A percentile compares a stretch with the other conserved stretches of the same genome.
Conservation (phyloP, 2,329 filamentous ascomycete species). For the Trichoderma koningiopsis region DNA sequence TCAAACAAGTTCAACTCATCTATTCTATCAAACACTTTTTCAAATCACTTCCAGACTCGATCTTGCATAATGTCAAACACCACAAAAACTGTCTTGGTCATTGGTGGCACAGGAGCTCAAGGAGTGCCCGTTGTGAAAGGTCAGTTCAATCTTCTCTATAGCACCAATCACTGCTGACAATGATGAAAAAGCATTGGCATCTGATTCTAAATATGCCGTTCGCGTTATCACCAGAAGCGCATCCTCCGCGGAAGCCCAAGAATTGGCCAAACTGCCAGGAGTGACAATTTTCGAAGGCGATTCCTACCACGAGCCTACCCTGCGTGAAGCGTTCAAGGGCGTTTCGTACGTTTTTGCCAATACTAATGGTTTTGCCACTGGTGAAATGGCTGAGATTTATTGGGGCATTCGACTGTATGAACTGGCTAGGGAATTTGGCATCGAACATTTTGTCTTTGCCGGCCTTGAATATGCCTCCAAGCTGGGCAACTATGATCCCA, state of each 20-base stretch:
- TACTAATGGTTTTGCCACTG: conserved; percentile 9
- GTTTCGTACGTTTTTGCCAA: not conserved
- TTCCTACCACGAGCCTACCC: not conserved
- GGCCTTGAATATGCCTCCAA: conserved; percentile 4
- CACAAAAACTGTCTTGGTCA: not conserved
- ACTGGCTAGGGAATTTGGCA: not conserved
- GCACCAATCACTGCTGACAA: not conserved
- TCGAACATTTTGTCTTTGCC: not conserved
- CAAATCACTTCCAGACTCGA: too few relatives aligned
- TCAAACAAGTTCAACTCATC: too few relatives aligned
- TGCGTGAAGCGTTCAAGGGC: conserved; percentile 4
- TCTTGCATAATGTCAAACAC: not conserved
- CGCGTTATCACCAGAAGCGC: not conserved
- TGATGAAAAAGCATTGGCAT: not conserved
- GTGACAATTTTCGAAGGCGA: not conserved
- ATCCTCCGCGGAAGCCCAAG: not conserved
- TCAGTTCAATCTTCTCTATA: not conserved
- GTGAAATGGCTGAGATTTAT: conserved; percentile 14
- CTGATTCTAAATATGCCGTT: not conserved
- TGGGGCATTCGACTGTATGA: conserved; percentile 16
- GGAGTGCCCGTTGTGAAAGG: conserved; percentile 5
- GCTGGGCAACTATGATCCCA: not conserved
- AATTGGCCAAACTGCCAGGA: not conserved
- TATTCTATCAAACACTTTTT: too few relatives aligned
- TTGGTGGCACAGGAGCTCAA: not conserved